These are phyloP conservation scores for Microbotryum silenes-acaulis DNA, from an alignment of 1,284 basidiomycete genomes.

Conservation along the genomic window DNA sequence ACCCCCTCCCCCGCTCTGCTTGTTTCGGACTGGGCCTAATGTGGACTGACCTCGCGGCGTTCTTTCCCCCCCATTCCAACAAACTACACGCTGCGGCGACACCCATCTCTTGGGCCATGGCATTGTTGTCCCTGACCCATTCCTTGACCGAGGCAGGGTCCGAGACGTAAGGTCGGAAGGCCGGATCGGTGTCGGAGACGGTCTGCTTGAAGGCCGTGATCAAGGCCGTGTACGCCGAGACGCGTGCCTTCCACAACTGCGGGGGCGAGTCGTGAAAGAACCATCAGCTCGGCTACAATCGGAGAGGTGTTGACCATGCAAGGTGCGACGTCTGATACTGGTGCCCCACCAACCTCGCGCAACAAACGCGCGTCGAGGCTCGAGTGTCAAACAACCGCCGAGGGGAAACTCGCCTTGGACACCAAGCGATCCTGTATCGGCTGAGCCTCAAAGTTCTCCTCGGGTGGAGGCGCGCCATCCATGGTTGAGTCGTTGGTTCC, in stretches of 20 bases:
- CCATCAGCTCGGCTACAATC: background rate
- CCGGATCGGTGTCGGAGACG: slow-evolving; percentile 84
- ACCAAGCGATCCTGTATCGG: slow-evolving; percentile 72
- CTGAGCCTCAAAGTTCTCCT: slow-evolving; percentile 85
- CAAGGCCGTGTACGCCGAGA: slow-evolving; percentile 84
- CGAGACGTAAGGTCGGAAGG: slow-evolving; percentile 69
- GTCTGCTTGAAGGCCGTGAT: slow-evolving; percentile 78
- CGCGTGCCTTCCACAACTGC: slow-evolving; percentile 92
- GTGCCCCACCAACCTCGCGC: background rate
- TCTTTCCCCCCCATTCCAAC: slow-evolving; percentile 85
- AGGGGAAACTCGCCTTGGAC: slow-evolving; percentile 55
- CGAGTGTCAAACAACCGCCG: background rate
- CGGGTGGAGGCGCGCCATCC: slow-evolving; percentile 60
- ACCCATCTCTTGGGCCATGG: slow-evolving; percentile 96
- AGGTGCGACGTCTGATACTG: background rate
- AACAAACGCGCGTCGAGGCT: background rate
- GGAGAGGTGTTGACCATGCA: background rate
- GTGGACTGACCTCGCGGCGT: slow-evolving; percentile 51
- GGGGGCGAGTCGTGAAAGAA: background rate
- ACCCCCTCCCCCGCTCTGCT: background rate
- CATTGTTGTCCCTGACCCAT: slow-evolving; percentile 84
- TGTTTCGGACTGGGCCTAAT: background rate
- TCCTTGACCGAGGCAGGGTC: slow-evolving; percentile 73
- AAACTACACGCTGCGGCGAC: slow-evolving; percentile 76
- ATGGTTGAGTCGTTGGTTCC: background rate